Evolutionary conservation across 2,329 filamentous ascomycete genomes (phyloP).

Genomic region (Byssochlamys sp.): DNA sequence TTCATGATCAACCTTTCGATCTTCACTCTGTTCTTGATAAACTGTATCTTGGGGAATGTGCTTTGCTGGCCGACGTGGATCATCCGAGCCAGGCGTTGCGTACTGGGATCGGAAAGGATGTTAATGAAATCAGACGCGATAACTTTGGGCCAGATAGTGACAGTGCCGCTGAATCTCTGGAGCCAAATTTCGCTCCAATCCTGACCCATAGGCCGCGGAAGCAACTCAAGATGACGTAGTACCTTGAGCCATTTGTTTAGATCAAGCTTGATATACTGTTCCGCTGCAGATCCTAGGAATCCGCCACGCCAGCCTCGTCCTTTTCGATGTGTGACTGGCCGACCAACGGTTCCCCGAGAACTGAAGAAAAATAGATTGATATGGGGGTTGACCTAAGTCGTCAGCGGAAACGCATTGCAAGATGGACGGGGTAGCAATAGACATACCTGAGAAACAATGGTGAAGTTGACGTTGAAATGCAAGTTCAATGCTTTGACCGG

Average conservation of each 20-base stretch:
- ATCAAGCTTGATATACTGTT: slow-evolving; percentile 93
- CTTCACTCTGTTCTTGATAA: slow-evolving; percentile 76
- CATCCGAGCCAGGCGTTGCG: slow-evolving; percentile 71
- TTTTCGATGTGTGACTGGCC: slow-evolving; percentile 84
- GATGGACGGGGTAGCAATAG: neutral
- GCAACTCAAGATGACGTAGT: slow-evolving; percentile 77
- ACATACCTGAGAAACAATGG: slow-evolving; percentile 59
- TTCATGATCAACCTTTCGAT: slow-evolving; percentile 61
- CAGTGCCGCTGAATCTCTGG: slow-evolving; percentile 84
- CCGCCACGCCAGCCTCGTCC: slow-evolving; percentile 93
- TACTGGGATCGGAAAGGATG: slow-evolving; percentile 75
- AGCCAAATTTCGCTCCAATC: slow-evolving; percentile 97
- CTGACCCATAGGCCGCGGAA: slow-evolving; percentile 81
- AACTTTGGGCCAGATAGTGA: slow-evolving; percentile 91
- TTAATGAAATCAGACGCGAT: slow-evolving; percentile 69
- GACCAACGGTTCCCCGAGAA: slow-evolving; percentile 79
- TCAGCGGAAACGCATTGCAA: slow-evolving; percentile 18
- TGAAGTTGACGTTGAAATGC: slow-evolving; percentile 98
- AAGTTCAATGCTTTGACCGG: slow-evolving; percentile 87
- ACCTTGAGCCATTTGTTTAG: slow-evolving; percentile 97
- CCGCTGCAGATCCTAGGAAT: slow-evolving; percentile 80
- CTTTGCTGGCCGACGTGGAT: slow-evolving; percentile 81
- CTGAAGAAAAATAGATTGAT: slow-evolving; percentile 99
- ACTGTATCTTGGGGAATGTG: slow-evolving; percentile 83
- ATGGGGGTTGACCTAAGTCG: slow-evolving; percentile 74